Evolutionary conservation across 75 land plant genomes (phyloP).

Genomic region (Selaginella tamariscina): DNA sequence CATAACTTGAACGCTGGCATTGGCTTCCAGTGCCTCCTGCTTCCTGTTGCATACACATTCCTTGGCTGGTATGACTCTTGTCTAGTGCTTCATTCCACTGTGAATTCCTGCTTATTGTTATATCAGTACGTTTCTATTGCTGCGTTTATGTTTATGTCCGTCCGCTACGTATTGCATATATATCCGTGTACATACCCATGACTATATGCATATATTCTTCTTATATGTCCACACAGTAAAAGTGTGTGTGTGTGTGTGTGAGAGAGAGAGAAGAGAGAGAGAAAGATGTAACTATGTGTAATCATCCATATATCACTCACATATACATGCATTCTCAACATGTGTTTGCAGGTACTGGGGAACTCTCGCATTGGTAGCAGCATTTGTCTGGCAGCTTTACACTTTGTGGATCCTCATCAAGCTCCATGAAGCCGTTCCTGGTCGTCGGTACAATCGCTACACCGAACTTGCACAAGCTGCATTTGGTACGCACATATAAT

Average conservation of each 20-base stretch:
- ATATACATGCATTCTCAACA: no score
- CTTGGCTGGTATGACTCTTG: constrained; percentile 83
- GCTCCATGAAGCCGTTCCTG: constrained; percentile 75
- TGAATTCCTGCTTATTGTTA: no score
- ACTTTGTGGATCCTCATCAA: constrained; percentile 55
- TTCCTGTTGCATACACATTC: constrained; percentile 72
- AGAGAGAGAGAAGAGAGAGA: no score
- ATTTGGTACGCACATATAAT: constrained; percentile 41
- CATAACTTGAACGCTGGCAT: constrained; percentile 78
- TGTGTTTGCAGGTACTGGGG: constrained; percentile 72
- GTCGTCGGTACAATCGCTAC: constrained; percentile 59
- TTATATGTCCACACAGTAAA: no score
- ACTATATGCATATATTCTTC: background rate
- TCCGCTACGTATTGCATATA: background rate
- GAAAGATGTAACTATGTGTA: no score
- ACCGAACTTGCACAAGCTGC: constrained; percentile 40
- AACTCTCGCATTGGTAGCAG: constrained; percentile 32
- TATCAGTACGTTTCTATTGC: no score
- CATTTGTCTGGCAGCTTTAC: constrained; percentile 85
- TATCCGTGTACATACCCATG: background rate
- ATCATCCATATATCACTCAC: no score
- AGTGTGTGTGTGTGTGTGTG: no score
- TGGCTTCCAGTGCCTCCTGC: constrained; percentile 71
- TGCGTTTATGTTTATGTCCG: no score
- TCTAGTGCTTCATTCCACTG: no score